Conservation (phyloP, 2,329 filamentous ascomycete species). For the Chaetoscypha palmicola region DNA sequence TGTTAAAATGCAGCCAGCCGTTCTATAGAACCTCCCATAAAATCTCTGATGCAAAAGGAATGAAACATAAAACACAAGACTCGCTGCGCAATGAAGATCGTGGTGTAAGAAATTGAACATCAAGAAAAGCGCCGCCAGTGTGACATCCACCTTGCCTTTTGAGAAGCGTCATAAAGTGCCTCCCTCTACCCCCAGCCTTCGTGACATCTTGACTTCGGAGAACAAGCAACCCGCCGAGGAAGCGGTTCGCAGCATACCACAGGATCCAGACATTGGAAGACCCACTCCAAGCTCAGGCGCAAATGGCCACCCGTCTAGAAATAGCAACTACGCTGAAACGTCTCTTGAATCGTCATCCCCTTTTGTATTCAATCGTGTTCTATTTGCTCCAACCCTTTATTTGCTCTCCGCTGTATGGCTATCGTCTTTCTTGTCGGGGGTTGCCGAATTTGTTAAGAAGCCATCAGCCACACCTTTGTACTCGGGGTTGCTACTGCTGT, state of each 20-base stretch:
- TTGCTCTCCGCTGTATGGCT: constrained; percentile 12
- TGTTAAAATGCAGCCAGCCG: too few relatives aligned
- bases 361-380: too few relatives aligned
- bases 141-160: constrained; percentile 12
- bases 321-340: too few relatives aligned
- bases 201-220: constrained; percentile 4
- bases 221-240: constrained; percentile 1
- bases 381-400: too few relatives aligned
- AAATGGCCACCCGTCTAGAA: background rate
- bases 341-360: too few relatives aligned
- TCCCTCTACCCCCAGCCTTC: constrained; percentile 7
- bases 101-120: constrained; percentile 23
- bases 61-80: constrained; percentile 15
- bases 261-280: background rate
- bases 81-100: constrained; percentile 29
- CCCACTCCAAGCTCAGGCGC: background rate
- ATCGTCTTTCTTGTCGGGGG: too few relatives aligned
- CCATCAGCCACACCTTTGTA: constrained; percentile 18
- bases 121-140: constrained; percentile 16
- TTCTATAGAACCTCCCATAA: constrained; percentile 24
- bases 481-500: constrained; percentile 19
- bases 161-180: constrained; percentile 11
- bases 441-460: constrained; percentile 13
- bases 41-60: constrained; percentile 29
- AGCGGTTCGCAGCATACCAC: background rate